A percentile compares a stretch with the other conserved stretches of the same genome.
These are phyloP conservation scores for Penicillium sp. DNA, from an alignment of 2,329 filamentous ascomycete genomes.

Conservation along the genomic window DNA sequence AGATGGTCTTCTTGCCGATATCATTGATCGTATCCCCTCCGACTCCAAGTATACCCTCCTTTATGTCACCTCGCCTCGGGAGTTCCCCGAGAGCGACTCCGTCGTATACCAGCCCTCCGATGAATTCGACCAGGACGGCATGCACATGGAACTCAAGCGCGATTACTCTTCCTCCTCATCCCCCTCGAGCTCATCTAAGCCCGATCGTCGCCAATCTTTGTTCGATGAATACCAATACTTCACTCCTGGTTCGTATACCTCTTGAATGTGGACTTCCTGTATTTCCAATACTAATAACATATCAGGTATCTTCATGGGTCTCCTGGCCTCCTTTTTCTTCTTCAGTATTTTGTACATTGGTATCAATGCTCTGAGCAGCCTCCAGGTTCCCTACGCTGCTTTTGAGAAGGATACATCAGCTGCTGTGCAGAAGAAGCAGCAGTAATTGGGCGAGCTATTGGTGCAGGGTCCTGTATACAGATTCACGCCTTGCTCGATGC, in stretches of 20 bases:
- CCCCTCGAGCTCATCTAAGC: conserved; percentile 27
- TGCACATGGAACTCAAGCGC: conserved; percentile 75
- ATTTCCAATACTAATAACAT: conserved; percentile 9
- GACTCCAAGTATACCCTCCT: conserved; percentile 69
- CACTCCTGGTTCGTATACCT: conserved; percentile 66
- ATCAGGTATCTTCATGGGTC: conserved; percentile 82
- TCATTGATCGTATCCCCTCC: conserved; percentile 49
- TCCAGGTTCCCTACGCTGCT: conserved; percentile 88
- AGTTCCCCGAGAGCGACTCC: conserved; percentile 31
- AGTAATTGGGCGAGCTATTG: conserved; percentile 38
- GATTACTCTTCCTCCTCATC: conserved; percentile 42
- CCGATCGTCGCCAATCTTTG: conserved; percentile 41
- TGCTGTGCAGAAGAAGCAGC: conserved; percentile 79
- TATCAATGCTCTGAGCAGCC: conserved; percentile 70
- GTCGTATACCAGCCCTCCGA: conserved; percentile 63
- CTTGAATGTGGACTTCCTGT: neutral
- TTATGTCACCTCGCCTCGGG: conserved; percentile 65
- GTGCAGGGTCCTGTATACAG: conserved; percentile 3
- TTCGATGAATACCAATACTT: conserved; percentile 97
- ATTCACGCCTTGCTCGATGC: conserved; percentile 11
- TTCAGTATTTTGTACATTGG: conserved; percentile 77
- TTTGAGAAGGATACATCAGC: conserved; percentile 96
- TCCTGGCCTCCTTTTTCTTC: conserved; percentile 69
- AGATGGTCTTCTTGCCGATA: conserved; percentile 50
- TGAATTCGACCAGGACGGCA: conserved; percentile 52